Base-by-base conservation (phyloP, 2,329 filamentous ascomycete species). In the Dothideomycetidae sp. region DNA sequence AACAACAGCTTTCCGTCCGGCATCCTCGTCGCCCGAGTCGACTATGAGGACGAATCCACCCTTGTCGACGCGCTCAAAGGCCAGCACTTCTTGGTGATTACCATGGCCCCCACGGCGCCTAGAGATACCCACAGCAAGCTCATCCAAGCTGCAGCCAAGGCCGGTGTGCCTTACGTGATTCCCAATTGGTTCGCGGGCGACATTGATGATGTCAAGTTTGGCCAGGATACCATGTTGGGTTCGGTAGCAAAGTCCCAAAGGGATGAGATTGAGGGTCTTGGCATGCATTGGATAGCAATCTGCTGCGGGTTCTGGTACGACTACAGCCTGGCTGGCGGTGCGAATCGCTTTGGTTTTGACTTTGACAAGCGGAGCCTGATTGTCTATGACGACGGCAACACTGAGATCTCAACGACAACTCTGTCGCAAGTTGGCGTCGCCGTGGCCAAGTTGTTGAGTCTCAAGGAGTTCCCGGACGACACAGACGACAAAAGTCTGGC, bases 61-160 rank as follows among this genome's bases (percentile, higher is more conserved):
- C 42, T 52, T 14, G 47, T 51, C 12, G 15, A 38, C 4, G 51
- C 51, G 3, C 41, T 56, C 1, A 41, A 46, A 31, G 51, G 50
- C 17, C 52, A 56, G 38, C 52, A 56, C 32, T 44, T 46, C 26
- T 44, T 58, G 10, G 45, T 58, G 43, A 54, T 58, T 46, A 53
- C 51, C 18, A 40, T 57, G 36, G 36, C 38, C n/a, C 50, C 49
- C 12, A 32, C 18, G 2, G 47, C 50, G 5, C 45, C 51, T 2
- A 42, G 30, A n/a, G 47, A 47, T 31, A 33, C 35, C 10, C 46
- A 54, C 26, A 30, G 31, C 21, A 46, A 48, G 12, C 42, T 57
- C 31, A 44, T 57, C 39, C 41, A 45, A 15, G 54, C 49, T 3
- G 54, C 49, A 12, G 44, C 37, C 17, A 45, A 45, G 15, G 55